Evolutionary conservation across 2,329 filamentous ascomycete species (phyloP).

Genomic region (Coniochaeta sp.): DNA sequence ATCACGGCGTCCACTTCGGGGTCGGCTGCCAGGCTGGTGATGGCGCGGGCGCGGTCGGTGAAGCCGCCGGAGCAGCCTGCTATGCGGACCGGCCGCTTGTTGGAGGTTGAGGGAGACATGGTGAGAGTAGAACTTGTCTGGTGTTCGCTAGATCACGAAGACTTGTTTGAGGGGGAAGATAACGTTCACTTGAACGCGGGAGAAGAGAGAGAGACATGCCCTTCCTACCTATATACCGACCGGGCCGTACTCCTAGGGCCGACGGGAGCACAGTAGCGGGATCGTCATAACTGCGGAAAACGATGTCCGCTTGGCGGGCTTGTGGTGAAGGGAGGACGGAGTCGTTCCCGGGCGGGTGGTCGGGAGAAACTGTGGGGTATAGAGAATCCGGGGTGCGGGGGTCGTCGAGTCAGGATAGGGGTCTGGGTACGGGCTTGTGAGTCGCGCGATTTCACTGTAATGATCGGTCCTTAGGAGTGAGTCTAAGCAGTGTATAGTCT

Average conservation of each 20-base stretch:
- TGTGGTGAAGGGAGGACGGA: neutral
- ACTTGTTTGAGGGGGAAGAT: neutral
- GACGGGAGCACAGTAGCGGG: too few species aligned
- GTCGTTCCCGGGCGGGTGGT: neutral
- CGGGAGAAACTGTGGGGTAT: neutral
- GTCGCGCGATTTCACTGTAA: too few species aligned
- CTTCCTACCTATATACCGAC: too few species aligned
- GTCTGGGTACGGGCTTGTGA: neutral
- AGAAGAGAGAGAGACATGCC: too few species aligned
- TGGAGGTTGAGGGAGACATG: neutral
- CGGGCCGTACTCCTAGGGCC: too few species aligned
- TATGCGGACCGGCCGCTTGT: conserved; percentile 18
- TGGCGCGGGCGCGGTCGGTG: conserved; percentile 23
- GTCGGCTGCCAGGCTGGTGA: conserved; percentile 14
- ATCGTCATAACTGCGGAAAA: too few species aligned
- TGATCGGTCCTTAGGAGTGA: too few species aligned
- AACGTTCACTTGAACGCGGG: too few species aligned
- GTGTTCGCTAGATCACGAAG: neutral
- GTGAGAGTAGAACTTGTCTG: neutral
- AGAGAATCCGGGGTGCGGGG: neutral
- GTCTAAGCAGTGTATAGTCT: too few species aligned
- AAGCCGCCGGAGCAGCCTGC: conserved; percentile 22
- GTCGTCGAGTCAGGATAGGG: neutral
- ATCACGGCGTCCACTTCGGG: conserved; percentile 12
- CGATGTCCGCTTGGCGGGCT: too few species aligned